A percentile compares a stretch with the other conserved stretches of the same genome.
Conservation (phyloP, 108 stramenopile genomes). For the Thalassiosira profunda region DNA sequence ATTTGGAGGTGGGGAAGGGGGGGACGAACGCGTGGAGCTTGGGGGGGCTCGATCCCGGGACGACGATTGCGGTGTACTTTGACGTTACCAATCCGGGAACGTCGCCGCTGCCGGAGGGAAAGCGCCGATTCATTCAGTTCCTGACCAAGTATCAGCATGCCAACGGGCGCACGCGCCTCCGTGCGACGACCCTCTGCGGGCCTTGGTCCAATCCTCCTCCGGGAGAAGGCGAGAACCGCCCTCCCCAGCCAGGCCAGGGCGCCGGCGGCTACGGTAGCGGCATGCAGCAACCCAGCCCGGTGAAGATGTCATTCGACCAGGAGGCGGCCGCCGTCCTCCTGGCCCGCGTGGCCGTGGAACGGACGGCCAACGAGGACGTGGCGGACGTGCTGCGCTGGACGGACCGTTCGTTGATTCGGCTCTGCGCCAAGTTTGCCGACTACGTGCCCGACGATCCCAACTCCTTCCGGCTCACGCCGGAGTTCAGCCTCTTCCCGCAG, state of each 20-base stretch:
- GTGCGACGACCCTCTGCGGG: constrained; percentile 97
- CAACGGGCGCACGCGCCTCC: constrained; percentile 88
- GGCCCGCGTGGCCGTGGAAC: constrained; percentile 95
- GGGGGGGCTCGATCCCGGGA: constrained; percentile 94
- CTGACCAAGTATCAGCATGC: constrained; percentile 98
- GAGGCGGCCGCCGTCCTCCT: constrained; percentile 99
- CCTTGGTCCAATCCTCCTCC: constrained; percentile 91
- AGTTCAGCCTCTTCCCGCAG: constrained; percentile 99
- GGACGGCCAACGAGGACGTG: constrained; percentile 95
- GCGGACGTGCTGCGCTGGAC: constrained; percentile 99
- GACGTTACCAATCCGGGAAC: constrained; percentile 94
- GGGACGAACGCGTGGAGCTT: constrained; percentile 98
- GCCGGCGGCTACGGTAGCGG: constrained; percentile 46
- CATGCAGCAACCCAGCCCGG: constrained; percentile 52
- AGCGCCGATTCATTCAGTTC: constrained; percentile 95
- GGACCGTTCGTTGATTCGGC: constrained; percentile 97
- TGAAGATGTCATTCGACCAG: constrained; percentile 97
- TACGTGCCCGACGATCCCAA: constrained; percentile 95
- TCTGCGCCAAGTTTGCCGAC: constrained; percentile 98
- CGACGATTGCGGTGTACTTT: constrained; percentile 99
- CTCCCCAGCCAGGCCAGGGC: constrained; percentile 51
- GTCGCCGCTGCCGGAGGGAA: constrained; percentile 82
- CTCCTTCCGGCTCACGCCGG: constrained; percentile 92
- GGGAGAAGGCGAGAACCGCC: constrained; percentile 35
- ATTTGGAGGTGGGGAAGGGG: constrained; percentile 96